These are phyloP conservation scores for Phaffia rhodozyma DNA, from an alignment of 1,284 basidiomycete species.

Conservation along the genomic window DNA sequence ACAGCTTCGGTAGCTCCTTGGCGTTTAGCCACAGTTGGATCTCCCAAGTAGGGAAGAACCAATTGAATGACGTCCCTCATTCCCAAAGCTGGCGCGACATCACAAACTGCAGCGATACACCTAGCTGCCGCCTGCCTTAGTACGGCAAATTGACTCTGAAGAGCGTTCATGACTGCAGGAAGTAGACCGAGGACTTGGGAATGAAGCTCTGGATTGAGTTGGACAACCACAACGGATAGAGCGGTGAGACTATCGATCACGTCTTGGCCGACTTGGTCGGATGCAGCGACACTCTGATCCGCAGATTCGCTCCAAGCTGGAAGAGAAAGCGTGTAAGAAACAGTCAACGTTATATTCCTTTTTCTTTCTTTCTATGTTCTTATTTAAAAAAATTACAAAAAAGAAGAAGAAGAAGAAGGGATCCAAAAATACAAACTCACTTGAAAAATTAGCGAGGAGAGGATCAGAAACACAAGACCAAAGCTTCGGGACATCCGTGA, in stretches of 20 bases:
- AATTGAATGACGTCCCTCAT: constrained; percentile 81
- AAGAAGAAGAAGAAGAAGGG: neutral
- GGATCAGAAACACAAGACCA: constrained; percentile 86
- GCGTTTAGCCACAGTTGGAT: constrained; percentile 66
- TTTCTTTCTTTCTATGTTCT: neutral
- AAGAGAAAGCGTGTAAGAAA: neutral
- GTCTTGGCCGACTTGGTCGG: constrained; percentile 58
- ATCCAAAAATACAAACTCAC: constrained; percentile 36
- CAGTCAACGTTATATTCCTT: neutral
- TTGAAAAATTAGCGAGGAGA: constrained; percentile 53
- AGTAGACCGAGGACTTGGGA: constrained; percentile 59
- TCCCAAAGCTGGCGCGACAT: constrained; percentile 64
- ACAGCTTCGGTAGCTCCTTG: constrained; percentile 85
- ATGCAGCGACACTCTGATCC: constrained; percentile 16
- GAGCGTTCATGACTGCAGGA: constrained; percentile 58
- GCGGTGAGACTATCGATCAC: constrained; percentile 88
- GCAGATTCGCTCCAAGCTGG: constrained; percentile 3
- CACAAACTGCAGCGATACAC: constrained; percentile 77
- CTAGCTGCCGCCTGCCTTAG: constrained; percentile 76
- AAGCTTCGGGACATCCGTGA: constrained; percentile 74
- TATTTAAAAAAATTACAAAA: neutral
- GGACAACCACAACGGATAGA: constrained; percentile 65
- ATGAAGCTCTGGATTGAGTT: constrained; percentile 60
- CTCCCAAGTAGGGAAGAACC: constrained; percentile 73
- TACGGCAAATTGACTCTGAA: constrained; percentile 76